Evolutionary conservation across 2,329 filamentous ascomycete genomes (phyloP).

Genomic region (Fragosphaeria purpurea): DNA sequence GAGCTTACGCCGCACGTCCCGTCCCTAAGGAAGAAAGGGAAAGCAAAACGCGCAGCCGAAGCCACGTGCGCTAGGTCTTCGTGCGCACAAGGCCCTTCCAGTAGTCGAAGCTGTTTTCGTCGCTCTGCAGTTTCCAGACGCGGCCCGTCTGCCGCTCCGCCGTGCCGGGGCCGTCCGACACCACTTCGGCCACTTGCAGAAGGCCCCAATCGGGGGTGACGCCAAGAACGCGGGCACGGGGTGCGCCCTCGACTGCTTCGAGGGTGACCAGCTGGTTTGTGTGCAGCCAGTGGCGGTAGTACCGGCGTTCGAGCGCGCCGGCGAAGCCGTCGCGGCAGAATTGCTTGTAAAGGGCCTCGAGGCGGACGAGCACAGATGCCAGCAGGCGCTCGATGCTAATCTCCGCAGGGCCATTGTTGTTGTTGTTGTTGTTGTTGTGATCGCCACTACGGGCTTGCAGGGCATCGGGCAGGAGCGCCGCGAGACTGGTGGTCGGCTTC

Average conservation of each 20-base stretch:
- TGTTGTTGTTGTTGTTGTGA: background rate
- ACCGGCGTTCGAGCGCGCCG: constrained; percentile 58
- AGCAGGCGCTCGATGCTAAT: constrained; percentile 72
- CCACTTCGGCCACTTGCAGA: constrained; percentile 73
- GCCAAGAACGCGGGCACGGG: constrained; percentile 65
- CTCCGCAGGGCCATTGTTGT: constrained; percentile 24
- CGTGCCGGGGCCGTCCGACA: constrained; percentile 34
- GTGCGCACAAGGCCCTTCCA: constrained; percentile 77
- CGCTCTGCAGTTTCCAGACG: constrained; percentile 79
- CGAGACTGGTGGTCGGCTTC: constrained; percentile 78
- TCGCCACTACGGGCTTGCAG: constrained; percentile 19
- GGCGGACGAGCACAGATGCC: constrained; percentile 65
- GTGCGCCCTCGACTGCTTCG: constrained; percentile 65
- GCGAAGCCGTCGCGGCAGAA: constrained; percentile 74
- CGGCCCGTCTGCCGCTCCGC: constrained; percentile 62
- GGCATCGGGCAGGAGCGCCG: constrained; percentile 52
- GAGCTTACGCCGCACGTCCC: background rate
- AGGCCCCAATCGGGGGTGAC: constrained; percentile 91
- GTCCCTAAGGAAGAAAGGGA: background rate
- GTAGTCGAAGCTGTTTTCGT: constrained; percentile 98
- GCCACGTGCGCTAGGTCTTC: constrained; percentile 48
- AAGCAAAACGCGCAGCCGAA: background rate
- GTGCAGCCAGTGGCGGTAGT: constrained; percentile 83
- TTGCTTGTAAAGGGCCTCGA: constrained; percentile 65
- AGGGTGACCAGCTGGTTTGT: constrained; percentile 61